These are phyloP conservation scores for Colletotrichum chlorophyti DNA, from an alignment of 2,329 filamentous ascomycete species.

Conservation along the genomic window DNA sequence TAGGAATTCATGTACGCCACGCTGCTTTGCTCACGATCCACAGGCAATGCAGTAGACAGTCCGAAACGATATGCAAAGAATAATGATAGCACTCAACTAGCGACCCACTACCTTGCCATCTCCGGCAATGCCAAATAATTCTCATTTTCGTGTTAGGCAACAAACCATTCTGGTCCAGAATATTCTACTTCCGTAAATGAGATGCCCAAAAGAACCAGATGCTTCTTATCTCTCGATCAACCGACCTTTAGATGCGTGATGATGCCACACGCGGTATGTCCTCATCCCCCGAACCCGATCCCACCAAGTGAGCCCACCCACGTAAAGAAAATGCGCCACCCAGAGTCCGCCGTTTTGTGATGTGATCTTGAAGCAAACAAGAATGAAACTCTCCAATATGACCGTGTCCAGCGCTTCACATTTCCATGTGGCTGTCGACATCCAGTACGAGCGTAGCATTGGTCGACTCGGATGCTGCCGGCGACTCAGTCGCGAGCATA, in stretches of 20 bases:
- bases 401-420: constrained; percentile 34
- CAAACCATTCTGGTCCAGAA: background rate
- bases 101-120: too few species aligned
- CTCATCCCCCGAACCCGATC: constrained; percentile 5
- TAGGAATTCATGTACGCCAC: too few species aligned
- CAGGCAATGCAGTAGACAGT: too few species aligned
- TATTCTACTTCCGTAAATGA: background rate
- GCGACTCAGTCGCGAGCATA: constrained; percentile 55
- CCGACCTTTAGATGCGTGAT: background rate
- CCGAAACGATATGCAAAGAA: too few species aligned
- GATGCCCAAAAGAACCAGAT: background rate
- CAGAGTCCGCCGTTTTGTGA: constrained; percentile 7
- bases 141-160: too few species aligned
- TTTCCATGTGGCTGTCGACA: constrained; percentile 42
- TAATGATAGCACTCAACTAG: too few species aligned
- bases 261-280: background rate
- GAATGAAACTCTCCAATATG: background rate
- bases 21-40: too few species aligned
- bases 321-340: constrained; percentile 4
- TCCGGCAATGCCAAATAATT: too few species aligned
- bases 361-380: background rate
- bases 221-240: background rate
- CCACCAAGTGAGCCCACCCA: constrained; percentile 9
- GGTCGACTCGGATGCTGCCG: constrained; percentile 36
- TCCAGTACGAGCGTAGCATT: background rate